These are phyloP conservation scores for Sugiyamaella smithiae DNA, from an alignment of 805 yeast genomes.

Conservation along the genomic window DNA sequence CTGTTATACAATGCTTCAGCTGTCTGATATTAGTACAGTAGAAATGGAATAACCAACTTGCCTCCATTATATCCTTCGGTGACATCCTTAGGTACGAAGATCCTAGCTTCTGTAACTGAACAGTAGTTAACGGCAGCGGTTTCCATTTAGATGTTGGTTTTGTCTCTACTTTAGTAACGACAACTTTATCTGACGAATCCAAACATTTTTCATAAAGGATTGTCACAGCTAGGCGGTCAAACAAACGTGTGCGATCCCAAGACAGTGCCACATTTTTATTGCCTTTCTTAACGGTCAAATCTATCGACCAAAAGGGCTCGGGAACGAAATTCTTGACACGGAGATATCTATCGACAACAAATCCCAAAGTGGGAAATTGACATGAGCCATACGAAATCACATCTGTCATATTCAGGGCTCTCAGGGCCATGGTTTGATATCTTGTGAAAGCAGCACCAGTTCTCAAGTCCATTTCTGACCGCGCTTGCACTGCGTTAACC, in stretches of 20 bases:
- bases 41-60: background rate
- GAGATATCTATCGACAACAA: conserved; percentile 87
- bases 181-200: conserved; percentile 45
- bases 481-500: conserved; percentile 79
- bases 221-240: conserved; percentile 65
- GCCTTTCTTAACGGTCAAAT: conserved; percentile 41
- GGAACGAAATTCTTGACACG: conserved; percentile 67
- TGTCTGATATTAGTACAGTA: conserved; percentile 7
- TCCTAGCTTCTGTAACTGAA: conserved; percentile 85
- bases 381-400: conserved; percentile 84
- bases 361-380: conserved; percentile 96
- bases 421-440: conserved; percentile 52
- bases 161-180: conserved; percentile 48
- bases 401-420: conserved; percentile 32
- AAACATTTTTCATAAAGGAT: conserved; percentile 69
- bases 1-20: conserved; percentile 85
- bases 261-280: conserved; percentile 40
- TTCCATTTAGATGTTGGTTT: conserved; percentile 72
- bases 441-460: conserved; percentile 90
- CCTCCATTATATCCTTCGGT: conserved; percentile 71
- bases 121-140: conserved; percentile 92
- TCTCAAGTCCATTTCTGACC: conserved; percentile 84
- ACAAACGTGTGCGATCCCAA: conserved; percentile 75
- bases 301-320: conserved; percentile 79
- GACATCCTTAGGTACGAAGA: conserved; percentile 68